Evolutionary conservation across 208 protist species (phyloP), one percentile per base, ranked within the genome.

Genomic region (Blechomonas ayalai): DNA sequence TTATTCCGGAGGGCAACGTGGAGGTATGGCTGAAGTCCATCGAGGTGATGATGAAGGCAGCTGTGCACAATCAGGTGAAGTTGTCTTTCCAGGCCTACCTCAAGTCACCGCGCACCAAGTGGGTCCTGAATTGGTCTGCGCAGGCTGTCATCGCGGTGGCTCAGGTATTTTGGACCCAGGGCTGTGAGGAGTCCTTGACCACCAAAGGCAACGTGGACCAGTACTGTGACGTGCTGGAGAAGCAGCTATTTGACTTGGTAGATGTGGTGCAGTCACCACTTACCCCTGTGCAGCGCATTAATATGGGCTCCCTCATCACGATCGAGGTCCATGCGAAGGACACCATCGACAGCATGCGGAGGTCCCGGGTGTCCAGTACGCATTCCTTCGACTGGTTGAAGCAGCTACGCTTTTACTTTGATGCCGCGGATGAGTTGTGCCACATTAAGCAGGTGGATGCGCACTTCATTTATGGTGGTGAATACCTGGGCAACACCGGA

Each of bases 281-380:
- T 32, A 90, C 73, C 6, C 25, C 73, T 19, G 57, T 77, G 16
- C 71, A 96, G 59, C 72, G 82, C 22, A 90, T 96, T 38, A 98
- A 96, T 53, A 85, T 98, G 67, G 87, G 91, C 34, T 90, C 95
- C 41, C 77, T 99, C 34, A 97, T 99, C 60, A 97, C 95, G 7
- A 93, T 98, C 51, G 97, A 99, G 59, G 96, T 99, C 33, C 96
- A 98, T 59, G 90, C 93, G 9, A 88, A 97, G 59, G 97, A 99
- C 59, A 96, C 96, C 5, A 75, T 95, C 1, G 75, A 82, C 39
- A 67, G 53, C 38, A 83, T 99, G 74, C 33, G 67, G 6, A 36
- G 72, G 27, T 46, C 59, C 19, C 45, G 59, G 19, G 76, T 98
- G 13, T 57, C 52, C 12, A 74, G 35, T 33, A 60, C 63, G 7